phyloP scores from a whole-genome alignment of 164 flowering plant genomes.

The Pachysandra terminalis region DNA sequence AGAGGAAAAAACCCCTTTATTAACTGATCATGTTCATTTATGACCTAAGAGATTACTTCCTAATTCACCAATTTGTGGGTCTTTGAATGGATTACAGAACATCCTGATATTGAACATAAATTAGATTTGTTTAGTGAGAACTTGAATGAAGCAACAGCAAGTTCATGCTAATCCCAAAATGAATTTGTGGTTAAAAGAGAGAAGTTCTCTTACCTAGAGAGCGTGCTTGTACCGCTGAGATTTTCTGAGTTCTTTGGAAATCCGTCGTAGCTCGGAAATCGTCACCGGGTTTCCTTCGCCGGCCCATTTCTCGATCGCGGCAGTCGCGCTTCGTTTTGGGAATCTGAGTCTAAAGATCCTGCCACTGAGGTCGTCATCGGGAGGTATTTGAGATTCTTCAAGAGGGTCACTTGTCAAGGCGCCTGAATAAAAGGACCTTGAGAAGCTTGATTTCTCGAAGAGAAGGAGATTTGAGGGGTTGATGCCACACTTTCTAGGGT shows the following conservation, averaged over 20 bases:
- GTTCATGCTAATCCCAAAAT: too few species aligned
- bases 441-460: slow-evolving; percentile 3
- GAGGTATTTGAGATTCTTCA: slow-evolving; percentile 2
- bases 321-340: slow-evolving; percentile 72
- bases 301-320: slow-evolving; percentile 69
- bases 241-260: slow-evolving; percentile 64
- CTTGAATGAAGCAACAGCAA: too few species aligned
- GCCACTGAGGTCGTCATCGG: slow-evolving; percentile 24
- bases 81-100: too few species aligned
- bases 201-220: slow-evolving; percentile 62
- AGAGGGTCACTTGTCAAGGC: slow-evolving; percentile 1
- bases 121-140: too few species aligned
- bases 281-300: slow-evolving; percentile 50
- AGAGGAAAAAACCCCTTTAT: too few species aligned
- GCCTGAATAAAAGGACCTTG: slow-evolving; percentile 15
- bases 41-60: too few species aligned
- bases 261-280: slow-evolving; percentile 55
- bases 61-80: too few species aligned
- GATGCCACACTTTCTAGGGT: not conserved
- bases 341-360: slow-evolving; percentile 71
- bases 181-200: too few species aligned
- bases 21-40: too few species aligned
- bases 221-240: slow-evolving; percentile 83
- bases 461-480: not conserved
- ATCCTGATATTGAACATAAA: too few species aligned